Percentiles rank a stretch among this genome's conserved stretches.
phyloP scores from a whole-genome alignment of 345 rosid genomes.

The Salix udensis region DNA sequence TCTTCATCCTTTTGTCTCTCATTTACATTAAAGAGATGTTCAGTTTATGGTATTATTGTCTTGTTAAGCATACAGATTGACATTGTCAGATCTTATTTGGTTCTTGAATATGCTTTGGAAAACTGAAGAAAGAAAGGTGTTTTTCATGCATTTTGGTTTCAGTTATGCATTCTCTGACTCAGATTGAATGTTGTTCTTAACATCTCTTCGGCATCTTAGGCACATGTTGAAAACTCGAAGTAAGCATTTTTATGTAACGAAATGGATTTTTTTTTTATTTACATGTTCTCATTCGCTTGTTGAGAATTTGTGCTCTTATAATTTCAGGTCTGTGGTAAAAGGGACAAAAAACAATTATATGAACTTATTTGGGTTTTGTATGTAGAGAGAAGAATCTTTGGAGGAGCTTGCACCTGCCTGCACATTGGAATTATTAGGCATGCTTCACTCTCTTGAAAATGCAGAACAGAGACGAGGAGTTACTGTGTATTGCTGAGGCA shows the following conservation, averaged over 20 bases:
- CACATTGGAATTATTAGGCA: conserved; percentile 84
- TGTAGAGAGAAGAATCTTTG: conserved; percentile 86
- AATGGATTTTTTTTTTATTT: no score
- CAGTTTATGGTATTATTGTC: not conserved
- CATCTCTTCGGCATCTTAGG: not conserved
- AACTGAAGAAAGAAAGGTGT: not conserved
- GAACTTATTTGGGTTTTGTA: not conserved
- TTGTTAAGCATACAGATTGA: not conserved
- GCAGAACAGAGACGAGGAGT: conserved; percentile 82
- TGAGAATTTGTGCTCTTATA: no score
- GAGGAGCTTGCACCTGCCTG: conserved; percentile 99
- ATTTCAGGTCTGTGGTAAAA: no score
- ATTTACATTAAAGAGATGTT: not conserved
- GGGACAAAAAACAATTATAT: no score
- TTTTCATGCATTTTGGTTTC: not conserved
- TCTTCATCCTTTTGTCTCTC: not conserved
- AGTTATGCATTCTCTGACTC: not conserved
- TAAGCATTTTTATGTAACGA: not conserved
- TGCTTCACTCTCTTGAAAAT: conserved; percentile 76
- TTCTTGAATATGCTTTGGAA: not conserved
- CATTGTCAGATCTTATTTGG: not conserved
- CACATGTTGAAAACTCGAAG: not conserved
- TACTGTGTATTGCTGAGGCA: conserved; percentile 80
- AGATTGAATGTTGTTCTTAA: not conserved
- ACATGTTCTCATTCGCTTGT: no score